Percentiles rank a stretch among this genome's conserved stretches.
Conservation (phyloP, 805 yeast species). For the Candida montana region DNA sequence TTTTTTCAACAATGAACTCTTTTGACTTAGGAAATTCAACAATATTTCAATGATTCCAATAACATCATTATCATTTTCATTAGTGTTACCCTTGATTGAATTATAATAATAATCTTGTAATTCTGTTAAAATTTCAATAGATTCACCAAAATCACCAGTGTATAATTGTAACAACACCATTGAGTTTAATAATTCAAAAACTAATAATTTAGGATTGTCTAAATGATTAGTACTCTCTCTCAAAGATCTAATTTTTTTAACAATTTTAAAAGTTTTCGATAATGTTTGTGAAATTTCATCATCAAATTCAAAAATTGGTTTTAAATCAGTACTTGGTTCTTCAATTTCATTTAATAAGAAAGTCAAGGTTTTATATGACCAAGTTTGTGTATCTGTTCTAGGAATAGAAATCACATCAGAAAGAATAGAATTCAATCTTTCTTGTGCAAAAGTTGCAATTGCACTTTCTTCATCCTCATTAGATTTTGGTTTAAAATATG, state of each 20-base stretch:
- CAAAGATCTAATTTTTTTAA: slow-evolving; percentile 38
- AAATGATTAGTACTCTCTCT: slow-evolving; percentile 26
- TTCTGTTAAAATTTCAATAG: slow-evolving; percentile 70
- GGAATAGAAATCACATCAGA: slow-evolving; percentile 46
- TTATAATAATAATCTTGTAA: slow-evolving; percentile 54
- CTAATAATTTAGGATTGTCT: slow-evolving; percentile 38
- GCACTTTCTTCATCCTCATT: slow-evolving; percentile 12
- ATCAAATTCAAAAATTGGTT: slow-evolving; percentile 44
- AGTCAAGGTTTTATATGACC: slow-evolving; percentile 55
- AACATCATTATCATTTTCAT: slow-evolving; percentile 37
- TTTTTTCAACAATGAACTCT: slow-evolving; percentile 51
- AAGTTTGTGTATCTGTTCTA: slow-evolving; percentile 42
- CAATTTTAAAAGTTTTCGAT: slow-evolving; percentile 41
- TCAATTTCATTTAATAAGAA: slow-evolving; percentile 28
- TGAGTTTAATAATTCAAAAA: slow-evolving; percentile 74
- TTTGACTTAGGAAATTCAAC: slow-evolving; percentile 51
- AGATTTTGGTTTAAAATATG: slow-evolving; percentile 26
- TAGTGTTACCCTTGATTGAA: slow-evolving; percentile 31
- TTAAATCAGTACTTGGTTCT: slow-evolving; percentile 11
- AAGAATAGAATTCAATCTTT: slow-evolving; percentile 63
- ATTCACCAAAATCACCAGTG: slow-evolving; percentile 63
- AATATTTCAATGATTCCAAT: slow-evolving; percentile 54
- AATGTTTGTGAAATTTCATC: slow-evolving; percentile 48
- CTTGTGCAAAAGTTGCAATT: slow-evolving; percentile 44
- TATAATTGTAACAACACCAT: slow-evolving; percentile 74